A percentile compares a stretch with the other conserved stretches of the same genome.
Conservation (phyloP, 2,329 filamentous ascomycete species). For the Colletotrichum phormii region DNA sequence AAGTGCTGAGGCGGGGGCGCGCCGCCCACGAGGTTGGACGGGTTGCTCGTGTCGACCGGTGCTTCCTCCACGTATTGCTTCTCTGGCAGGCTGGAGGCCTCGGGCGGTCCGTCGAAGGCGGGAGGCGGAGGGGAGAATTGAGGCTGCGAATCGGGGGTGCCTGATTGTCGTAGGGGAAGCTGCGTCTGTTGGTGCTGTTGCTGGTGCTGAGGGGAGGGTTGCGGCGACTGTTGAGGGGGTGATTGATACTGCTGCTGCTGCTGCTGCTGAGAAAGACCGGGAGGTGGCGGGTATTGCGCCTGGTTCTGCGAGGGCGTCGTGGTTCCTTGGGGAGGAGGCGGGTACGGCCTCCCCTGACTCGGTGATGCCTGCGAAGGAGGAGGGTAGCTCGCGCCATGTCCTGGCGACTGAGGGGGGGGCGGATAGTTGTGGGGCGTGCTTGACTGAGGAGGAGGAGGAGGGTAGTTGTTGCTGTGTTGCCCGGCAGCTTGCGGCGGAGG, state of each 20-base stretch:
- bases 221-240: conserved; percentile 43
- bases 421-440: conserved; percentile 43
- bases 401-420: conserved; percentile 39
- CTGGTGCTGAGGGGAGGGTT: conserved; percentile 40
- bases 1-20: conserved; percentile 67
- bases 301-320: conserved; percentile 37
- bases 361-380: conserved; percentile 33
- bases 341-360: conserved; percentile 28
- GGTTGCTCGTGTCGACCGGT: conserved; percentile 43
- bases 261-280: conserved; percentile 39
- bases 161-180: conserved; percentile 38
- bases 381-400: conserved; percentile 26
- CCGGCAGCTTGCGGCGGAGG: conserved; percentile 43
- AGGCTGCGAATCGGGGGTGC: conserved; percentile 33
- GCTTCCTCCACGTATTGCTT: conserved; percentile 42
- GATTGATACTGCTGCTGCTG: conserved; percentile 45
- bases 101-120: conserved; percentile 43
- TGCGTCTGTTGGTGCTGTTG: conserved; percentile 42
- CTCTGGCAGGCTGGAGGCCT: conserved; percentile 41
- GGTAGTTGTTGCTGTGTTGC: conserved; percentile 41
- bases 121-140: conserved; percentile 46
- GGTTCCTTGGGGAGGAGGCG: conserved; percentile 40
- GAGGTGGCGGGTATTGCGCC: conserved; percentile 46
- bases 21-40: conserved; percentile 49
- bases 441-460: conserved; percentile 47